Base-by-base conservation (phyloP, 108 stramenopile species). In the Ochromonas danica region DNA sequence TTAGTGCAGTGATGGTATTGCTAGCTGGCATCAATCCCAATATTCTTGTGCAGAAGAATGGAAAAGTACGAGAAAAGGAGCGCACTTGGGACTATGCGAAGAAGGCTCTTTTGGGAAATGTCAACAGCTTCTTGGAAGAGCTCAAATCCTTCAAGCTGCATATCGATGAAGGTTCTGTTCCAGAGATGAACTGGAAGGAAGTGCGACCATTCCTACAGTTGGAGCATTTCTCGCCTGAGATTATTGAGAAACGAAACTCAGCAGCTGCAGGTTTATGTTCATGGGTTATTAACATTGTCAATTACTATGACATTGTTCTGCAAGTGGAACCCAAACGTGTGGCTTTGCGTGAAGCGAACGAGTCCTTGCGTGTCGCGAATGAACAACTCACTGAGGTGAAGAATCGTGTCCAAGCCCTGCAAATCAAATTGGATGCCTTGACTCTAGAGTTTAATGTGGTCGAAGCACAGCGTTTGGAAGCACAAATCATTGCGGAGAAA, bases 271-370 rank as follows among this genome's bases (percentile, higher is more conserved):
- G 86, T 39, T 83, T 90, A 43, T 88, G 87, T 80, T 70, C 82
- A 41, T 90, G 86, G 86, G 90, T 88, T 42, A 71, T 88, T 41
- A 89, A 89, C 81, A 89, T 90, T 1, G 86, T 89, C 22, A 42
- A 80, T 89, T 79, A 86, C 79, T 84, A 86, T 40, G 83, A 86
- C 81, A 86, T 86, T 63, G 84, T 86, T n/a, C 40, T 79, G 14
- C 78, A 65, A 6, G 85, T 86, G 27, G 85, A 86, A 36, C 85
- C 85, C 40, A 86, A 86, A 78, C 81, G 85, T 2, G 63, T 72
- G n/a, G 85, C 85, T 22, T 81, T 86, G 30, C 36, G 42, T 36
- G 80, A 78, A 72, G 84, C 85, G 71, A 85, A 83, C 38, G 83
- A 82, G 6, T 81, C 81, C 35, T 80, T 85, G 27, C 42, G 77